Evolutionary conservation across 2,329 filamentous ascomycete genomes (phyloP).

Genomic region (Spiromastix sp.): DNA sequence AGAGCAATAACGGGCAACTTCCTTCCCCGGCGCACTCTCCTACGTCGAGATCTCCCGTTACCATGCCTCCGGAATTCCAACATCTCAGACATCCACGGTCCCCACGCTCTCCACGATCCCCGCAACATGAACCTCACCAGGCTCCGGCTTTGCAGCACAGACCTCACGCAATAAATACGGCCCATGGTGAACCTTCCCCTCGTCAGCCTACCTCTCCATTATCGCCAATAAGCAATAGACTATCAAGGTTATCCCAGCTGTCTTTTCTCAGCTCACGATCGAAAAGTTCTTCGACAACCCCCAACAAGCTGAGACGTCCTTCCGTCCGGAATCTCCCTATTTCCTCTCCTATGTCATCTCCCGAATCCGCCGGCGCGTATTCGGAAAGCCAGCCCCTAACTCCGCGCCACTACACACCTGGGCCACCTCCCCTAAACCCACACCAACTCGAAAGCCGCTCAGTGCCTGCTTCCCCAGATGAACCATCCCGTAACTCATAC

Average conservation of each 20-base stretch:
- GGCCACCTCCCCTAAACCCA: conserved; percentile 45
- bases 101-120: conserved; percentile 2
- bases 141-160: conserved; percentile 5
- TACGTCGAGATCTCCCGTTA: no score
- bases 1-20: conserved; percentile 9
- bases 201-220: conserved; percentile 21
- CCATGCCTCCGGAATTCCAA: conserved; percentile 21
- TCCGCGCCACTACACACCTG: conserved; percentile 46
- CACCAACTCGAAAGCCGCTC: conserved; percentile 14
- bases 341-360: conserved; percentile 42
- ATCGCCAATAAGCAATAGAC: conserved; percentile 24
- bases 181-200: no score
- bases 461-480: conserved; percentile 18
- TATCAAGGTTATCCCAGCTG: conserved; percentile 30
- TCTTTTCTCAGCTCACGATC: conserved; percentile 32
- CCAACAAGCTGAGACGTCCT: conserved; percentile 35
- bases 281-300: conserved; percentile 27
- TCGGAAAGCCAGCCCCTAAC: conserved; percentile 45
- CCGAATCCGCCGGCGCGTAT: conserved; percentile 34
- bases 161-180: no score
- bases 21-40: conserved; percentile 21
- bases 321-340: conserved; percentile 47
- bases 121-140: conserved; percentile 8
- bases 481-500: conserved; percentile 24
- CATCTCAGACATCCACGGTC: conserved; percentile 14